Percentiles rank a stretch among this genome's conserved stretches.
phyloP scores from a whole-genome alignment of 805 yeast genomes.

The Barnettozyma sp. region DNA sequence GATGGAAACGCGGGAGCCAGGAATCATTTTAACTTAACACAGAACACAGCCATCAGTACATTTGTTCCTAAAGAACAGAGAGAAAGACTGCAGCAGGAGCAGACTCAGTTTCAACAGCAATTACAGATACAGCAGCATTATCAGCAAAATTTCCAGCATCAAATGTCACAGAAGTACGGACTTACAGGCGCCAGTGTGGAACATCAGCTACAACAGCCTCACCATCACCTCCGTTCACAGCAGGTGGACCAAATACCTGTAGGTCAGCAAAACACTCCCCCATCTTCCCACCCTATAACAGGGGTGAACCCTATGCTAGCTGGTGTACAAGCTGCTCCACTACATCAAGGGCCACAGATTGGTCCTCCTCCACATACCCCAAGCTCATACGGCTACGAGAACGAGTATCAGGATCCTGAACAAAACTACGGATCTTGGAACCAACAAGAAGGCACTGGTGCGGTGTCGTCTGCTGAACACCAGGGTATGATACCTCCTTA shows the following conservation, averaged over 20 bases:
- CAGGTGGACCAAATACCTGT: no score
- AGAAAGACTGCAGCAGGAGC: conserved; percentile 4
- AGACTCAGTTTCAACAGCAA: conserved; percentile 5
- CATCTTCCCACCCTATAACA: no score
- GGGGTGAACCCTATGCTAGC: no score
- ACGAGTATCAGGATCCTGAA: not conserved
- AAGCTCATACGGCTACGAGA: not conserved
- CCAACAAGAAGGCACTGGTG: not conserved
- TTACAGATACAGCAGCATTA: conserved; percentile 3
- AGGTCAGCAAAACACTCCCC: no score
- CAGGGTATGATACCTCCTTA: not conserved
- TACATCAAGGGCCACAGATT: no score
- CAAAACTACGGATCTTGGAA: not conserved
- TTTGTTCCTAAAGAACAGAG: conserved; percentile 7
- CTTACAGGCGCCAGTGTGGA: conserved; percentile 11
- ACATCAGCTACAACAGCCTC: conserved; percentile 10
- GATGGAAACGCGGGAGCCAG: not conserved
- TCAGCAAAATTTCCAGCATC: conserved; percentile 13
- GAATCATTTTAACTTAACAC: conserved; percentile 4
- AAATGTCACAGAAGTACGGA: conserved; percentile 21
- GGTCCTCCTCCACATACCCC: not conserved
- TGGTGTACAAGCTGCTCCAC: no score
- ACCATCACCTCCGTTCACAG: no score
- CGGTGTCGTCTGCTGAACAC: not conserved
- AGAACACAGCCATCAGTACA: conserved; percentile 2